These are phyloP conservation scores for Grosmannia clavigera DNA, from an alignment of 2,329 filamentous ascomycete genomes.

Conservation along the genomic window DNA sequence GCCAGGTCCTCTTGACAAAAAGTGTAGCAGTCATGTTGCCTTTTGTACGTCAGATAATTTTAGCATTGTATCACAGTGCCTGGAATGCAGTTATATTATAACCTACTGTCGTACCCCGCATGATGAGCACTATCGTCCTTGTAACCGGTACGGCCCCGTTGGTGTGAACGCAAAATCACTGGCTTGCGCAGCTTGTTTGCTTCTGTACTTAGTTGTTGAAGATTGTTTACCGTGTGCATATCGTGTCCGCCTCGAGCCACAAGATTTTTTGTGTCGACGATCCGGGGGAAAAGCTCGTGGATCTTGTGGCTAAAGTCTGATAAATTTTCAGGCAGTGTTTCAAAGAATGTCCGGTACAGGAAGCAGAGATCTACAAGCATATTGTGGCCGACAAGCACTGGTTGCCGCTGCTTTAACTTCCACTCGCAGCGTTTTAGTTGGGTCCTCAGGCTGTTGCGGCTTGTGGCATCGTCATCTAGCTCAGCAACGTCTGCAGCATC, in stretches of 20 bases:
- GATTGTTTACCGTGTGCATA: slow-evolving; percentile 42
- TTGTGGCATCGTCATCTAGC: not conserved
- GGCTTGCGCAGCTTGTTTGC: not conserved
- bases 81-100: not conserved
- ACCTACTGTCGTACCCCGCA: slow-evolving; percentile 47
- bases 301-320: slow-evolving; percentile 38
- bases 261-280: slow-evolving; percentile 61
- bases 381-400: slow-evolving; percentile 50
- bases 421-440: slow-evolving; percentile 15
- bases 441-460: not conserved
- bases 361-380: slow-evolving; percentile 52
- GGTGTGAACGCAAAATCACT: not conserved
- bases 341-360: slow-evolving; percentile 50
- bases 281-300: slow-evolving; percentile 29
- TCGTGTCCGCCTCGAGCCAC: slow-evolving; percentile 57
- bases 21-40: slow-evolving; percentile 31
- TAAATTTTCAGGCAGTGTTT: slow-evolving; percentile 38
- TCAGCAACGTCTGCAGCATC: slow-evolving; percentile 2
- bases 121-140: slow-evolving; percentile 29
- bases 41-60: slow-evolving; percentile 7
- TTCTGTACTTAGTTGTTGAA: slow-evolving; percentile 9
- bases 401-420: slow-evolving; percentile 17
- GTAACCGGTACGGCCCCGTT: not conserved
- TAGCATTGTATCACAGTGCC: not conserved
- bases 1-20: slow-evolving; percentile 20